Percentiles rank a stretch among this genome's conserved stretches.
Conservation (phyloP, 495 filamentous ascomycete genomes). For the Penicillium waksmanii region DNA sequence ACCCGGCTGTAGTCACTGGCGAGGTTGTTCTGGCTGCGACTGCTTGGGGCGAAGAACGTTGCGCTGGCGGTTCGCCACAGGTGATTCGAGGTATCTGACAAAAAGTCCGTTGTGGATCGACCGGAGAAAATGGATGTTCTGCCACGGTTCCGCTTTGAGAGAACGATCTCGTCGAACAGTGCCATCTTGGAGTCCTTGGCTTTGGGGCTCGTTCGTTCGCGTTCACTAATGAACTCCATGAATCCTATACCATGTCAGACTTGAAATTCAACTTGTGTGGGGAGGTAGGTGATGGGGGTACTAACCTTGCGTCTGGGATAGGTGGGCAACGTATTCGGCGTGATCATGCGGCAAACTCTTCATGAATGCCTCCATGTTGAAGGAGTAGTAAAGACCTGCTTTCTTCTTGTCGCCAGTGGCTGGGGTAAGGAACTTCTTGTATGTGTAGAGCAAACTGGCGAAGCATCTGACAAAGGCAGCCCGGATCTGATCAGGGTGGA, state of each 20-base stretch:
- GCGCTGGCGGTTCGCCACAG: slow-evolving; percentile 90
- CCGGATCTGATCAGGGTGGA: slow-evolving; percentile 86
- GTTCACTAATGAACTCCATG: slow-evolving; percentile 95
- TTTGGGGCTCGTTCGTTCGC: slow-evolving; percentile 61
- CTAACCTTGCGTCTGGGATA: slow-evolving; percentile 92
- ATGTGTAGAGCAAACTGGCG: slow-evolving; percentile 93
- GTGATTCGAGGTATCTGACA: slow-evolving; percentile 86
- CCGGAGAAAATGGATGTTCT: slow-evolving; percentile 55
- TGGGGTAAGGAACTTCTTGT: slow-evolving; percentile 79
- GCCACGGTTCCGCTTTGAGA: slow-evolving; percentile 91
- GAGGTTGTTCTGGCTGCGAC: slow-evolving; percentile 59
- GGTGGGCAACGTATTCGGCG: slow-evolving; percentile 81
- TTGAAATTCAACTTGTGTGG: not conserved
- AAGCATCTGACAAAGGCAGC: slow-evolving; percentile 94
- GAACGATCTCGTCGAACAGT: slow-evolving; percentile 93
- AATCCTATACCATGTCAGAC: slow-evolving; percentile 60
- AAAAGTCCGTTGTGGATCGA: slow-evolving; percentile 65
- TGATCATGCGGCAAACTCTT: slow-evolving; percentile 89
- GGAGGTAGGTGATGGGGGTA: not conserved
- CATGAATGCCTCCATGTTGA: slow-evolving; percentile 93
- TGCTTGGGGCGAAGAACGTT: slow-evolving; percentile 65
- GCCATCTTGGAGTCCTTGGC: slow-evolving; percentile 70
- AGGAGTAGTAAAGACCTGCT: slow-evolving; percentile 82
- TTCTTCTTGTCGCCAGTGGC: slow-evolving; percentile 84
- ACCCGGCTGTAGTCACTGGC: slow-evolving; percentile 66